A percentile compares a stretch with the other conserved stretches of the same genome.
These are phyloP conservation scores for Herpotrichia juniperi DNA, from an alignment of 2,329 filamentous ascomycete species.

Conservation along the genomic window DNA sequence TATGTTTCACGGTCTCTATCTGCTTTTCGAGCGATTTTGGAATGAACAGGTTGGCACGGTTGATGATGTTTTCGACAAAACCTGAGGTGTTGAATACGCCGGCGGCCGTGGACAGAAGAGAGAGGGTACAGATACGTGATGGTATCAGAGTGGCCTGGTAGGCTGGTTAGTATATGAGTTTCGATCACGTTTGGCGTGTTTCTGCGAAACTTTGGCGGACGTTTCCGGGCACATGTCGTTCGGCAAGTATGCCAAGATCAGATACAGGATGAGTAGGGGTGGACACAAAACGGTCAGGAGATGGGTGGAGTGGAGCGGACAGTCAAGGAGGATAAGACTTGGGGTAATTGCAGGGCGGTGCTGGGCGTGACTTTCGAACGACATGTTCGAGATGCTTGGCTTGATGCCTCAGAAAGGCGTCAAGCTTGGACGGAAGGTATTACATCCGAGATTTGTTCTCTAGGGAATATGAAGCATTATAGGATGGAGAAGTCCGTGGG, in stretches of 20 bases:
- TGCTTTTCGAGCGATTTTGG: constrained; percentile 74
- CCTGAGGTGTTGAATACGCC: constrained; percentile 56
- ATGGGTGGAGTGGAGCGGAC: constrained; percentile 31
- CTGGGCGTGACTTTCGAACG: constrained; percentile 19
- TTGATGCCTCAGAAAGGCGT: constrained; percentile 17
- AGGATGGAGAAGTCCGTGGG: constrained; percentile 8
- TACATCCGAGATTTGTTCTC: constrained; percentile 25
- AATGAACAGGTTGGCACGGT: constrained; percentile 63
- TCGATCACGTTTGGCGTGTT: not conserved
- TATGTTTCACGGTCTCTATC: constrained; percentile 67
- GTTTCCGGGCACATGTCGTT: not conserved
- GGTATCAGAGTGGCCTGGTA: constrained; percentile 52
- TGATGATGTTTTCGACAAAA: constrained; percentile 66
- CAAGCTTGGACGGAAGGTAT: constrained; percentile 26
- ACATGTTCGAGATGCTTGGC: constrained; percentile 11
- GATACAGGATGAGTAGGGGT: constrained; percentile 4
- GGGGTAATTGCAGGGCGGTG: constrained; percentile 34
- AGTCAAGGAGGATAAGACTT: constrained; percentile 11
- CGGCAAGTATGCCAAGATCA: not conserved
- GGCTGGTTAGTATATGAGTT: constrained; percentile 6
- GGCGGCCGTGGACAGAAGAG: constrained; percentile 57
- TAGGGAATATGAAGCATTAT: constrained; percentile 18
- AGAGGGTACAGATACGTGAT: constrained; percentile 55
- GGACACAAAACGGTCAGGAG: not conserved
- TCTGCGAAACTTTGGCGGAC: not conserved